A percentile compares a stretch with the other conserved stretches of the same genome.
Conservation (phyloP, 2,329 filamentous ascomycete genomes). For the Fusarium compactum region DNA sequence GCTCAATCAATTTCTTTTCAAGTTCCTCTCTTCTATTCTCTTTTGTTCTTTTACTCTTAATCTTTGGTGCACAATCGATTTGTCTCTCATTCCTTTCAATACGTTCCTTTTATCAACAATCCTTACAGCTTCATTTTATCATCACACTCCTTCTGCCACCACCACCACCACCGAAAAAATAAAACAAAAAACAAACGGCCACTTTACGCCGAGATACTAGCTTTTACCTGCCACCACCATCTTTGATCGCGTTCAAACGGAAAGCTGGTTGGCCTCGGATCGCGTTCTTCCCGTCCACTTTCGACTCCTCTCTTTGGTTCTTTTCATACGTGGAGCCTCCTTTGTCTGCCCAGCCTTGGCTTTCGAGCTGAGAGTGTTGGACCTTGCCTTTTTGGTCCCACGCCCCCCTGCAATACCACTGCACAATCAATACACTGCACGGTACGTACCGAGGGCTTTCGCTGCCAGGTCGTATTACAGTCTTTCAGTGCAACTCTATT, state of each 20-base stretch:
- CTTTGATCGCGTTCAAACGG: slow-evolving; percentile 16
- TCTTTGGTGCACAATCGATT: slow-evolving; percentile 30
- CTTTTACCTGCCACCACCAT: slow-evolving; percentile 16
- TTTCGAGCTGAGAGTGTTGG: slow-evolving; percentile 31
- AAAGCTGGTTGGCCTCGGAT: slow-evolving; percentile 19
- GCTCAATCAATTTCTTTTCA: slow-evolving; percentile 22
- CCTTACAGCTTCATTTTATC: slow-evolving; percentile 9
- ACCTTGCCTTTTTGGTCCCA: slow-evolving; percentile 24
- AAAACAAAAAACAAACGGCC: slow-evolving; percentile 6
- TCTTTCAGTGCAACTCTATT: slow-evolving; percentile 29
- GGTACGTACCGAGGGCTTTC: slow-evolving; percentile 29
- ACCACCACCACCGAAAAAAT: neutral
- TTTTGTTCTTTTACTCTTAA: slow-evolving; percentile 1
- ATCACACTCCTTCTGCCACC: neutral
- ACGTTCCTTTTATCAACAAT: slow-evolving; percentile 21
- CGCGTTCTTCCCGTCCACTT: slow-evolving; percentile 28
- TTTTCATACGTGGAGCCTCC: slow-evolving; percentile 33
- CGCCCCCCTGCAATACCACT: slow-evolving; percentile 18
- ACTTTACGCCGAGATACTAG: slow-evolving; percentile 21
- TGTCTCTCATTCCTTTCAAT: slow-evolving; percentile 38
- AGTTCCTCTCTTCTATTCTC: slow-evolving; percentile 29
- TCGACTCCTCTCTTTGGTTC: slow-evolving; percentile 25
- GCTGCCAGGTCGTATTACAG: slow-evolving; percentile 23
- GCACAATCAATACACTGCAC: slow-evolving; percentile 4
- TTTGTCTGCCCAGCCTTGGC: slow-evolving; percentile 38